Conservation (phyloP, 768 basidiomycete species). For the Suillus variegatus region DNA sequence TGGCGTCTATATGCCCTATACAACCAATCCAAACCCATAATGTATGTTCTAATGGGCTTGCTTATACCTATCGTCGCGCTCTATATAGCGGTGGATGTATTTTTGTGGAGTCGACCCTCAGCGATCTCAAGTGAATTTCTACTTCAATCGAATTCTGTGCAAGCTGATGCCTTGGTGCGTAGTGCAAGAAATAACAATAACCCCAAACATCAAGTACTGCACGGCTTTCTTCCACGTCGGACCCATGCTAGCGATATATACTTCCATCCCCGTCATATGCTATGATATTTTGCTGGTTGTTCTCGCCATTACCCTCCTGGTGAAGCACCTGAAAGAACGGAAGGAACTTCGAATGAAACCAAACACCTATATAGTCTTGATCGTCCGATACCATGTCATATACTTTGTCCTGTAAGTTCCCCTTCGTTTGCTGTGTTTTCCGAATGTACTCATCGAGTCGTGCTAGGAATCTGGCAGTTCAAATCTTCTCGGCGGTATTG, state of each 20-base stretch:
- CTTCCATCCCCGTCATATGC: neutral
- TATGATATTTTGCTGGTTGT: neutral
- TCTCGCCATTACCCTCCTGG: neutral
- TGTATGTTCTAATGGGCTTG: neutral
- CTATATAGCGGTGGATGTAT: neutral
- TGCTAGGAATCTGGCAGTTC: neutral
- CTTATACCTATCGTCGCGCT: neutral
- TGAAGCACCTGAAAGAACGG: neutral
- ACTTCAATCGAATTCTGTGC: neutral
- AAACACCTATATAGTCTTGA: neutral
- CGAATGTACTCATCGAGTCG: neutral
- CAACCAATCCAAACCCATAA: neutral
- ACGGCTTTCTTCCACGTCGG: neutral
- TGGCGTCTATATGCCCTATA: neutral
- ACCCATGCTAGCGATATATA: neutral
- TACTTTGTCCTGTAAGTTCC: neutral
- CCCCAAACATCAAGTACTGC: neutral
- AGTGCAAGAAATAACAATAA: neutral
- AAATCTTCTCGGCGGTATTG: neutral
- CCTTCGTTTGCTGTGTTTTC: neutral
- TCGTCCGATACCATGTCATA: neutral
- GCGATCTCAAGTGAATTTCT: neutral
- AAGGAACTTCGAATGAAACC: neutral
- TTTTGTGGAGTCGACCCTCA: neutral
- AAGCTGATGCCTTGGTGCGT: neutral